Conservation (phyloP, 768 basidiomycete species). For the Leucocoprinus leucothites region DNA sequence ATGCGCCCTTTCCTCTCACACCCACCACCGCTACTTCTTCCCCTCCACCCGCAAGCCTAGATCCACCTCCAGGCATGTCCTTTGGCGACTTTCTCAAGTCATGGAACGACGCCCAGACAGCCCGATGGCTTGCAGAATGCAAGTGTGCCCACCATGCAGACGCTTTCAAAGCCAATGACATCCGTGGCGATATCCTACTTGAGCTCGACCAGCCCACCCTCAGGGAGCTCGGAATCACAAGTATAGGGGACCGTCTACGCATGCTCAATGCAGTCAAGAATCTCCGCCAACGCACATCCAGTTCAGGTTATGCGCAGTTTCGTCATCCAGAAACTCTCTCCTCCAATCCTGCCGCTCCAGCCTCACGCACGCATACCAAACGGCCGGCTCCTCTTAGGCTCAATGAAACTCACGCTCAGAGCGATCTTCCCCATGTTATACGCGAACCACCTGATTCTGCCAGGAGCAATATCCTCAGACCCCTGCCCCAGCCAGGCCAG, state of each 20-base stretch:
- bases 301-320: constrained; percentile 15
- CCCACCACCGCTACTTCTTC: constrained; percentile 25
- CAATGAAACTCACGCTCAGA: constrained; percentile 45
- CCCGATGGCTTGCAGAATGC: constrained; percentile 75
- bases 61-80: constrained; percentile 55
- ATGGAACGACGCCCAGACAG: constrained; percentile 73
- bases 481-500: constrained; percentile 35
- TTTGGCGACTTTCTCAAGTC: constrained; percentile 63
- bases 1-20: constrained; percentile 38
- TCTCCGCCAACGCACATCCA: constrained; percentile 58
- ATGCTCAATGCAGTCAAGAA: constrained; percentile 83
- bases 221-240: constrained; percentile 86
- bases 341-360: constrained; percentile 24
- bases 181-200: constrained; percentile 86
- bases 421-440: constrained; percentile 71
- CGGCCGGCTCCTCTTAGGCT: constrained; percentile 84
- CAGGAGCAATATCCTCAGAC: constrained; percentile 20
- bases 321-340: constrained; percentile 15
- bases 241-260: constrained; percentile 89
- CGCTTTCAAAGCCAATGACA: constrained; percentile 82
- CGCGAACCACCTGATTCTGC: constrained; percentile 66
- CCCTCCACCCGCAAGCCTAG: constrained; percentile 41
- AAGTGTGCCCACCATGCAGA: constrained; percentile 67
- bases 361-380: constrained; percentile 31
- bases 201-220: constrained; percentile 87